Base-by-base conservation (phyloP, 495 filamentous ascomycete genomes). In the Trichoderma reesei region DNA sequence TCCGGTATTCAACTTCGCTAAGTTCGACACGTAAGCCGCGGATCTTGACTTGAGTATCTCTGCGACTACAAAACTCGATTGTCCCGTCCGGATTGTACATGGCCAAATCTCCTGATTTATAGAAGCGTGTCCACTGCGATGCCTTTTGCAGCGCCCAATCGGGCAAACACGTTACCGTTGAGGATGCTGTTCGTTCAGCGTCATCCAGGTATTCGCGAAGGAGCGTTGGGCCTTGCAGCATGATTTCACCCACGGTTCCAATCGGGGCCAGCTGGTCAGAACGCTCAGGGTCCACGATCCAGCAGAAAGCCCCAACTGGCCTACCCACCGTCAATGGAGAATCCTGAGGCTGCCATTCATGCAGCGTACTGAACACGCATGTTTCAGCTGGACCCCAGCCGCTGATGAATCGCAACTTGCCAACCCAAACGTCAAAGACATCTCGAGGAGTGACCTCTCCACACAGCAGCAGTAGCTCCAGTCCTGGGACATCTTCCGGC, bases 161-260 rank as follows among this genome's bases (percentile, higher is more conserved):
- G 4, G 60, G 60, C 2, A 61, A 36, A 0, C 36, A 41, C 2
- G 34, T 61, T 13, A 61, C 20, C 9, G n/a, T 39, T 4, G 76
- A 70, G 41, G 75, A 74, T 37, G 72, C 72, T 0, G 80, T 83
- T 61, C 77, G 77, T 46, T 76, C 67, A 0, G 67, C 67, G 38
- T 74, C 66, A 38, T 68, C 69, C 8, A 83, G 65, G 63, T 82
- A 82, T 6, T 72, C 72, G 2, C 68, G 64, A n/a, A 69, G 72
- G 26, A 83, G 61, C 8, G 72, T 68, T 2, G 80, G 78, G 0
- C 82, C 81, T 70, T 83, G 79, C 10, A 85, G 67, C 5, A 78
- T 65, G 10, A 84, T 61, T 66, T 85, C 83, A 39, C 83, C 83
- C 54, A 79, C 68, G 18, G 69, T 73, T 31, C 83, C 83, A 7